Conservation (phyloP, 2,329 filamentous ascomycete species). For the Ophioceras dolichostomum region DNA sequence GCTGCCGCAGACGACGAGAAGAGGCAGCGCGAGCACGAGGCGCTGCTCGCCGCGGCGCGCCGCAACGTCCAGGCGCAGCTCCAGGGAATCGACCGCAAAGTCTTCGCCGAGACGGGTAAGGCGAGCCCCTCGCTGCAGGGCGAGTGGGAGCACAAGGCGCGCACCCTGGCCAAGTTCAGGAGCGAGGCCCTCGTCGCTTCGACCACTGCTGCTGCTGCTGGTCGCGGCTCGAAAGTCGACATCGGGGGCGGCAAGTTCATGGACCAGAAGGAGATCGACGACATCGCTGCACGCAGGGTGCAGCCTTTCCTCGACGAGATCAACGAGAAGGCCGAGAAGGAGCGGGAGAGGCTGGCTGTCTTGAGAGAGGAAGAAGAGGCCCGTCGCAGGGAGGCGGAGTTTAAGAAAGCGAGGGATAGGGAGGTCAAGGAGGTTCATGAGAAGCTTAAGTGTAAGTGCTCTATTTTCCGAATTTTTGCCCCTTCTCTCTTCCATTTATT, state of each 20-base stretch:
- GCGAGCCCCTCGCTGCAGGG: constrained; percentile 54
- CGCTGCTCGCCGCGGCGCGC: constrained; percentile 66
- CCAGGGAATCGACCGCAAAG: constrained; percentile 68
- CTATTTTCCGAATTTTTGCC: not conserved
- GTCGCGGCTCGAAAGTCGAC: constrained; percentile 33
- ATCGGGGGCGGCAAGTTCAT: constrained; percentile 75
- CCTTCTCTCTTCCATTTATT: not conserved
- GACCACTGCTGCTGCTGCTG: not conserved
- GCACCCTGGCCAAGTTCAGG: constrained; percentile 54
- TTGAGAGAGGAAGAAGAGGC: constrained; percentile 48
- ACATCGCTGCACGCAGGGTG: constrained; percentile 63
- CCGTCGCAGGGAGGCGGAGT: constrained; percentile 21
- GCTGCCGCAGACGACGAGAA: constrained; percentile 54
- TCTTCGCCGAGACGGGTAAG: constrained; percentile 66
- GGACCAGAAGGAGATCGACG: constrained; percentile 65
- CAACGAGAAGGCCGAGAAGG: constrained; percentile 60
- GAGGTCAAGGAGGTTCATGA: constrained; percentile 41
- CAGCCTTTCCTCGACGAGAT: constrained; percentile 82
- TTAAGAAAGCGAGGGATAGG: constrained; percentile 34
- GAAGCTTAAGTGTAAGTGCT: constrained; percentile 44
- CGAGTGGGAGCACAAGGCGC: constrained; percentile 53
- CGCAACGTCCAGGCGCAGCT: constrained; percentile 74
- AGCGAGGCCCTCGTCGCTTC: constrained; percentile 34
- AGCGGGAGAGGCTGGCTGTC: constrained; percentile 54
- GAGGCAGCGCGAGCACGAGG: constrained; percentile 60